A percentile compares a stretch with the other conserved stretches of the same genome.
These are phyloP conservation scores for Kazachstania sp. DNA, from an alignment of 1,139 yeast genomes.

Conservation along the genomic window DNA sequence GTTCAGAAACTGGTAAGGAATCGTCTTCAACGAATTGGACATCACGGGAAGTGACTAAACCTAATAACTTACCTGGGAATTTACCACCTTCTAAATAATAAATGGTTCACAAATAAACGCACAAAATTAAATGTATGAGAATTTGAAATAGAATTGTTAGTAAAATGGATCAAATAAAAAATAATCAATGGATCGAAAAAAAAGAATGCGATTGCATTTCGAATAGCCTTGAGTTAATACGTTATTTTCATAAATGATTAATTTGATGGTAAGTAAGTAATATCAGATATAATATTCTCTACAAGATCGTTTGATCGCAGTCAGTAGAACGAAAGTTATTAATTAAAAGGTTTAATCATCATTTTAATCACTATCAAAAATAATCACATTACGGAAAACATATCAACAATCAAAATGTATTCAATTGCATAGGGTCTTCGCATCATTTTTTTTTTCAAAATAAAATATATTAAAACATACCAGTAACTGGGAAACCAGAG, in stretches of 20 bases:
- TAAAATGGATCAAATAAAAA: not conserved
- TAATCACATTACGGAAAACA: not conserved
- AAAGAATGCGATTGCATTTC: not conserved
- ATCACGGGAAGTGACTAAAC: constrained; percentile 95
- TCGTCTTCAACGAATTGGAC: constrained; percentile 85
- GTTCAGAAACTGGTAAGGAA: constrained; percentile 51
- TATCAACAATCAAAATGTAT: constrained; percentile 8
- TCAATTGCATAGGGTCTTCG: constrained; percentile 4
- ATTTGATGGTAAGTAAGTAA: not conserved
- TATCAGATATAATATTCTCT: constrained; percentile 52
- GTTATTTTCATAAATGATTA: not conserved
- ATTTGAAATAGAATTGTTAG: not conserved
- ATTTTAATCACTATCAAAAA: constrained; percentile 20
- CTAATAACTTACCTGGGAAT: constrained; percentile 82
- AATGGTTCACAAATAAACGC: too few relatives aligned
- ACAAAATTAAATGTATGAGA: not conserved
- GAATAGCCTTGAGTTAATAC: not conserved
- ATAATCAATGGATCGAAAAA: not conserved
- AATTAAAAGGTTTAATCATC: constrained; percentile 49
- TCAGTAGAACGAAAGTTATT: constrained; percentile 99
- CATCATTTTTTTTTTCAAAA: not conserved
- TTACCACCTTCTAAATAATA: constrained; percentile 61
- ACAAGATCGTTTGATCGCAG: constrained; percentile 92
- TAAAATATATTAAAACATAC: constrained; percentile 49
- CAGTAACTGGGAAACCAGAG: constrained; percentile 98